Evolutionary conservation across 768 basidiomycete genomes (phyloP).

Genomic region (Aureoboletus auriporus): DNA sequence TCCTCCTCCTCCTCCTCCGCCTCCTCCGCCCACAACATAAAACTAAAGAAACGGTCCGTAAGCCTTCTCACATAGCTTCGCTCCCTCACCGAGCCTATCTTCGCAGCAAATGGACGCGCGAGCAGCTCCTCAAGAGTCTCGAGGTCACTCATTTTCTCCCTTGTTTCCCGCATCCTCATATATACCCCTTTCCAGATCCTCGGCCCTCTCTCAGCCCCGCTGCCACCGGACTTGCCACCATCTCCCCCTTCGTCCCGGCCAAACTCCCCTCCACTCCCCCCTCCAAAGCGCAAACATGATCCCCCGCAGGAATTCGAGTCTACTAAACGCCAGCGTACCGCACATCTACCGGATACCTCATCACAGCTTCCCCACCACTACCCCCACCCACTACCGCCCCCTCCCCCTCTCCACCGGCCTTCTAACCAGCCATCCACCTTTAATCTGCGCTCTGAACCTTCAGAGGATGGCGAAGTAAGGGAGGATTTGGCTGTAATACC

Average conservation of each 20-base stretch:
- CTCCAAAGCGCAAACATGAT: conserved; percentile 38
- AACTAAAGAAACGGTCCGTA: conserved; percentile 34
- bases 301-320: conserved; percentile 21
- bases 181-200: conserved; percentile 32
- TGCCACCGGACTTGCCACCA: conserved; percentile 42
- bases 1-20: conserved; percentile 26
- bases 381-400: conserved; percentile 23
- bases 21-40: conserved; percentile 18
- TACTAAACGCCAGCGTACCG: conserved; percentile 32
- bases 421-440: conserved; percentile 20
- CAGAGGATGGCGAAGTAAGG: conserved; percentile 45
- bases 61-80: conserved; percentile 4
- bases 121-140: conserved; percentile 37
- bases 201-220: conserved; percentile 35
- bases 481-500: conserved; percentile 32
- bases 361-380: conserved; percentile 28
- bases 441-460: conserved; percentile 36
- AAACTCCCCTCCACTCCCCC: conserved; percentile 35
- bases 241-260: conserved; percentile 43
- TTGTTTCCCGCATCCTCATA: conserved; percentile 16
- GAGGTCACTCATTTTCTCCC: conserved; percentile 29
- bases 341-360: conserved; percentile 20
- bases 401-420: conserved; percentile 16
- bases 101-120: conserved; percentile 31
- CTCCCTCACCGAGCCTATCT: conserved; percentile 25